Evolutionary conservation across 1,284 basidiomycete species (phyloP), one percentile per base, ranked within the genome.

Genomic region (Ustilago trichophora): DNA sequence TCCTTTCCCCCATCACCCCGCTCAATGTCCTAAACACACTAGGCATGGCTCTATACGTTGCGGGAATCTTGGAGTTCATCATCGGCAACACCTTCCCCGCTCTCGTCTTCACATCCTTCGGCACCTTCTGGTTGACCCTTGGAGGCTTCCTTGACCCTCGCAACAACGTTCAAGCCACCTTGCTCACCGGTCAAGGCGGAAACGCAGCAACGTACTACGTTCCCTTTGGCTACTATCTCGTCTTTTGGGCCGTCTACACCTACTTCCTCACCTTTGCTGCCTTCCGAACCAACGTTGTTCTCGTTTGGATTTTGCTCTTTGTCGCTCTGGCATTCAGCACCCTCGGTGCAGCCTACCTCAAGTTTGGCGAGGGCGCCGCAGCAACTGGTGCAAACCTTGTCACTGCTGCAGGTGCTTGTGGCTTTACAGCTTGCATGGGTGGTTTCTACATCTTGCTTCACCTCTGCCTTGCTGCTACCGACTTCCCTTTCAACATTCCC

Each of bases 61-160:
- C 59, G 0, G 62, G 63, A 0, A 2, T 72, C 6, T 36, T 73
- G 15, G 73, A 75, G 36, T 75, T 57, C 29, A 29, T 75, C 33
- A 54, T 75, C n/a, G 73, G 73, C 15, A 67, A 67, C 36, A 72
- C 69, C 6, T 71, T 72, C 42, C 73, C 73, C 26, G 58, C 67
- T 10, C 52, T 75, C 18, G 67, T 75, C 3, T 75, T 75, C 25
- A 55, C 49, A 4, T 57, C 58, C 4, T 75, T 75, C 37, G 66
- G 62, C 4, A 55, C 60, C 11, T 75, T 75, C 58, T 75, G 73
- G 73, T 37, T 71, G 3, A 52, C 49, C n/a, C 48, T 73, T 8
- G 73, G 47, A 10, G 49, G 48, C n/a, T 63, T 49, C 26, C 16
- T 72, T 5, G 72, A 74, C 36, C 72, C 72, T 0, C 45, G 25